Evolutionary conservation across 805 yeast species (phyloP).

Genomic region (Torulaspora microellipsoides): DNA sequence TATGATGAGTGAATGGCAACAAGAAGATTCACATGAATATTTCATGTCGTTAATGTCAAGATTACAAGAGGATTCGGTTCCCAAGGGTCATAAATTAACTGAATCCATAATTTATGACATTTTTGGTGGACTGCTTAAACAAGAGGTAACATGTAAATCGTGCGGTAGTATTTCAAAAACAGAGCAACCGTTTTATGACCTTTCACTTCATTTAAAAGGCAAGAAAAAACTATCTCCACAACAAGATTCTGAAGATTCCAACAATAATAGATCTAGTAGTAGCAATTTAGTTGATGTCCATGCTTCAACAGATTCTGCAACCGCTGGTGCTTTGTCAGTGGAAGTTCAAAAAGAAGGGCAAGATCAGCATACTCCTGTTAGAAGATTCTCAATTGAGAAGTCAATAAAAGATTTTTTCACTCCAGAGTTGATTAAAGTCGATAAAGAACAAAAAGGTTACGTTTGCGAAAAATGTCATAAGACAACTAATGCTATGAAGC

Average conservation of each 20-base stretch:
- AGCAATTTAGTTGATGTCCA: too few relatives aligned
- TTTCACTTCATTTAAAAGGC: slow-evolving; percentile 71
- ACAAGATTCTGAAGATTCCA: slow-evolving; percentile 1
- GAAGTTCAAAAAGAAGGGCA: neutral
- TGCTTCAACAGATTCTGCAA: too few relatives aligned
- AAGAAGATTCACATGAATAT: slow-evolving; percentile 96
- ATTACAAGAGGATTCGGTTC: slow-evolving; percentile 88
- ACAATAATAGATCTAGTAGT: neutral
- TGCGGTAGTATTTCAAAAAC: slow-evolving; percentile 85
- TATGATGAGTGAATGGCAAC: slow-evolving; percentile 97
- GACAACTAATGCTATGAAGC: slow-evolving; percentile 72
- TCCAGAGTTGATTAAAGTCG: slow-evolving; percentile 70
- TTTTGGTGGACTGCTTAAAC: slow-evolving; percentile 86
- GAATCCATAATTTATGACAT: slow-evolving; percentile 83
- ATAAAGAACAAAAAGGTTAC: slow-evolving; percentile 72
- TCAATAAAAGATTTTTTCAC: slow-evolving; percentile 79
- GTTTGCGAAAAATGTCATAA: slow-evolving; percentile 81
- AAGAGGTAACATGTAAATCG: slow-evolving; percentile 73
- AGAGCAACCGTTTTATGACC: slow-evolving; percentile 88
- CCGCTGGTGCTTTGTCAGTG: too few relatives aligned
- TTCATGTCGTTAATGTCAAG: slow-evolving; percentile 87
- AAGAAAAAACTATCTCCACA: slow-evolving; percentile 35
- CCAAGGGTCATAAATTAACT: slow-evolving; percentile 79
- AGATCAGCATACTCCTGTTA: slow-evolving; percentile 9
- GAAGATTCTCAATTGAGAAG: slow-evolving; percentile 61